Conservation (phyloP, 2,329 filamentous ascomycete species). For the Canariomyces notabilis region DNA sequence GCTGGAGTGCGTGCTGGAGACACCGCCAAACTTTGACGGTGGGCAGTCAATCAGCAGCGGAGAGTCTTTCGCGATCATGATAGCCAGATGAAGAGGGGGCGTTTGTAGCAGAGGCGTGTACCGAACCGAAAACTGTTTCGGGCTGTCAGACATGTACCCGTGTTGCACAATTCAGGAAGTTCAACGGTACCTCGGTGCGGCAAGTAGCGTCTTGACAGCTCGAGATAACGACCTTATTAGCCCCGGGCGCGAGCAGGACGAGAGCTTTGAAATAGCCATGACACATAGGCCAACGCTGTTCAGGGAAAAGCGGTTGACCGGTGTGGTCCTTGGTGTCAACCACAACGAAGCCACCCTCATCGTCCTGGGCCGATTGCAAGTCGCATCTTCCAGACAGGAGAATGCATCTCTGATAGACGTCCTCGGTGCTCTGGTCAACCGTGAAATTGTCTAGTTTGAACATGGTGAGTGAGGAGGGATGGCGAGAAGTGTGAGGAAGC, state of each 20-base stretch:
- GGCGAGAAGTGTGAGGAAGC: no score
- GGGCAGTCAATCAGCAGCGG: slow-evolving; percentile 63
- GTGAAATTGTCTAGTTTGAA: slow-evolving; percentile 12
- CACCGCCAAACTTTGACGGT: slow-evolving; percentile 51
- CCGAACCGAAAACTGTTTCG: slow-evolving; percentile 15
- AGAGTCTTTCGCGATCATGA: slow-evolving; percentile 66
- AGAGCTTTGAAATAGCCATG: slow-evolving; percentile 22
- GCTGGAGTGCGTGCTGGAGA: slow-evolving; percentile 45
- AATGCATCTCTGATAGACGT: slow-evolving; percentile 17
- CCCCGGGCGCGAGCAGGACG: slow-evolving; percentile 17
- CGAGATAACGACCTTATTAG: slow-evolving; percentile 12
- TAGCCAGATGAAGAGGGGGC: slow-evolving; percentile 66
- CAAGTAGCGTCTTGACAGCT: not conserved
- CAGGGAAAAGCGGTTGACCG: slow-evolving; percentile 10
- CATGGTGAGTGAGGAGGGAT: not conserved
- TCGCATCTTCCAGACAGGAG: slow-evolving; percentile 12
- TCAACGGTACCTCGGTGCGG: slow-evolving; percentile 1
- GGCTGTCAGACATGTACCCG: not conserved
- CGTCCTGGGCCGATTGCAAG: not conserved
- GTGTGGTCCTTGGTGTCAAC: slow-evolving; percentile 3
- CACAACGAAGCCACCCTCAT: slow-evolving; percentile 1
- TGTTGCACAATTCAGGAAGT: not conserved
- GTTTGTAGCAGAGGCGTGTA: slow-evolving; percentile 51
- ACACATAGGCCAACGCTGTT: slow-evolving; percentile 20
- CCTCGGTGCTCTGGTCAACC: slow-evolving; percentile 1